phyloP scores from a whole-genome alignment of 1,284 basidiomycete species.

The Exobasidium rhododendri region DNA sequence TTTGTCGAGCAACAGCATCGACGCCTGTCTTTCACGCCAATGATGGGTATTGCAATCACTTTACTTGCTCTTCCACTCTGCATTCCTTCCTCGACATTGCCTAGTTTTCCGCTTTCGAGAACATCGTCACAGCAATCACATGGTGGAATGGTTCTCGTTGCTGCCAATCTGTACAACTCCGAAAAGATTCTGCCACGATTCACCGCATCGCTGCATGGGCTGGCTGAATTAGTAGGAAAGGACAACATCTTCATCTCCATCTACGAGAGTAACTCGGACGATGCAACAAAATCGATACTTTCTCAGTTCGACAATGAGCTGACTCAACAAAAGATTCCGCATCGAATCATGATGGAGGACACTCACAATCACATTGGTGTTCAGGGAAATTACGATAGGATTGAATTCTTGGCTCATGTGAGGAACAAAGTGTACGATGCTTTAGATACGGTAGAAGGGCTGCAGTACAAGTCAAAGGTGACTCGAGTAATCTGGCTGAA shows the following conservation, averaged over 20 bases:
- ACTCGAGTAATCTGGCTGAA: slow-evolving; percentile 11
- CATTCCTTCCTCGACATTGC: not conserved
- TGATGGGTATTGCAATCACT: not conserved
- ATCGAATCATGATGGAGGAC: not conserved
- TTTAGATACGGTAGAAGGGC: not conserved
- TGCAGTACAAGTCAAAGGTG: not conserved
- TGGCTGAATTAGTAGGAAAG: not conserved
- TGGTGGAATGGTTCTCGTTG: not conserved
- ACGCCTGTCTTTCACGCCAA: not conserved
- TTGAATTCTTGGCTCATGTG: slow-evolving; percentile 4
- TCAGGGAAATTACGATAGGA: not conserved
- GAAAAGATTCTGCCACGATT: not conserved
- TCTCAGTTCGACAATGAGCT: not conserved
- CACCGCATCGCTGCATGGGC: not conserved
- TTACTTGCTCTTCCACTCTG: not conserved
- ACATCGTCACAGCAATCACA: no score
- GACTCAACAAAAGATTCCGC: not conserved
- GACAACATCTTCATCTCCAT: slow-evolving; percentile 8
- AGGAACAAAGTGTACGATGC: slow-evolving; percentile 4
- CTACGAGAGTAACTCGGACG: slow-evolving; percentile 9
- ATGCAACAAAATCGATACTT: not conserved
- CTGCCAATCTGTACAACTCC: slow-evolving; percentile 12
- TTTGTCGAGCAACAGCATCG: not conserved
- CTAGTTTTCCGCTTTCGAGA: not conserved
- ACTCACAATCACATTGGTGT: not conserved